Base-by-base conservation (phyloP, 2,329 filamentous ascomycete species). In the Xylaria sp. region DNA sequence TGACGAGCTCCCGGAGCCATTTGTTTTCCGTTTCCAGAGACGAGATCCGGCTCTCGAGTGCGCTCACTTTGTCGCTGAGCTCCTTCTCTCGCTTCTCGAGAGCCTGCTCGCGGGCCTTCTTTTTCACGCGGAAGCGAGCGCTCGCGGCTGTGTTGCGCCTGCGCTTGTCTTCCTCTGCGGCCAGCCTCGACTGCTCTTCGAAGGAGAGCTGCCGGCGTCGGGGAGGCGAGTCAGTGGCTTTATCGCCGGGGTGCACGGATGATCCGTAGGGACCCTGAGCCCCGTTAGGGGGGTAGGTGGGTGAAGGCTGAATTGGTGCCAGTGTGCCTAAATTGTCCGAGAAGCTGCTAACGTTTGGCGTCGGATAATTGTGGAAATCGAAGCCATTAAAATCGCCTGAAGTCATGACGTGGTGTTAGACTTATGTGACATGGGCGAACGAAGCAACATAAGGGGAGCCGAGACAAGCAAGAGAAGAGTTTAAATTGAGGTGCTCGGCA, bases 71-170 rank as follows among this genome's bases (percentile, higher is more conserved):
- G 47, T 95, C 91, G 28, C 87, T 87, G 79, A 94, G 91, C 69
- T 96, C 92, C 77, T 93, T 92, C 71, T 92, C 89, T 3, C 87
- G 89, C 72, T 87, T 88, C 77, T 94, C 92, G 55, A 96, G 87
- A 8, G 91, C 90, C 77, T 94, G 91, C 81, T 96, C 92, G 53
- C 92, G 89, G 79, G 95, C 92, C 87, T 96, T 96, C 89, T 96
- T 96, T 87, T 96, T 96, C 75, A 95, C 88, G 63, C 92, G 90
- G 84, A 96, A 96, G 52, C 92, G 90, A 17, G 92, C 92, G 68
- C 89, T 93, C 58, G 92, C 92, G 33, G 92, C 92, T 2, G 93
- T 96, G 79, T 96, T 96, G 67, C 92, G 88, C 62, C 92, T 88
- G 52, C 92, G 89, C 80, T 96, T 96, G 76, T 96, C 92, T 78